Base-by-base conservation (phyloP, 2,329 filamentous ascomycete genomes). In the Claviceps paspali region DNA sequence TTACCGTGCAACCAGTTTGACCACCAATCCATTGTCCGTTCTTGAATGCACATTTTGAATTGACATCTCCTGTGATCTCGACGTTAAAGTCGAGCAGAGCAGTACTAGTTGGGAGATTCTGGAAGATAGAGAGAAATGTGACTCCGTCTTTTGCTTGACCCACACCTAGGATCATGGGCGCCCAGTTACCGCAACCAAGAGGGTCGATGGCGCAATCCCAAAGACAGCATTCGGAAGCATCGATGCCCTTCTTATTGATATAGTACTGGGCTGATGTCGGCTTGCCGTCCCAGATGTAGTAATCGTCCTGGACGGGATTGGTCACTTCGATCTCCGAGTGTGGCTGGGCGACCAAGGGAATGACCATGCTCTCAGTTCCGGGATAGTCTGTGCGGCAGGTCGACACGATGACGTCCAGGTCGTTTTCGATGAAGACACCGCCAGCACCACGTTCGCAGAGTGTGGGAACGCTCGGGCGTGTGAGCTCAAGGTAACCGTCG, bases 301-400 rank as follows among this genome's bases (percentile, higher is more conserved):
- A 93, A 35, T 63, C 67, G 34, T 57, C 54, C 42, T 78, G 75
- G 46, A 80, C 63, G 33, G 88, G 82, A 66, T 84, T 88, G 54
- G 82, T 84, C 46, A 98, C 63, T 26, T 67, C 60, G 42, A 74
- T 63, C 19, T 62, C 69, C 34, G 61, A 51, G 41, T 82, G 82
- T 36, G 81, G 61, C 5, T 59, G 46, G 30, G 79, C 68, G 40
- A 74, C 61, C 33, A 87, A 63, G 32, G 88, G 83, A 41, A 96
- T 71, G 38, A 82, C 83, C 76, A 94, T 88, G 49, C 69, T 69
- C 65, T 98, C 91, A 41, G 77, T 86, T 53, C 86, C 88, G 43
- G 91, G 91, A 63, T 98, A 98, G 59, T 95, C 86, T 46, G 91
- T 96, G 59, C 85, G 85, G 75, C 91, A 98, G 48, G 93, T 72